Evolutionary conservation across 2,329 filamentous ascomycete genomes (phyloP), one percentile per base, ranked within the genome.

Genomic region (Basipetospora sp.): DNA sequence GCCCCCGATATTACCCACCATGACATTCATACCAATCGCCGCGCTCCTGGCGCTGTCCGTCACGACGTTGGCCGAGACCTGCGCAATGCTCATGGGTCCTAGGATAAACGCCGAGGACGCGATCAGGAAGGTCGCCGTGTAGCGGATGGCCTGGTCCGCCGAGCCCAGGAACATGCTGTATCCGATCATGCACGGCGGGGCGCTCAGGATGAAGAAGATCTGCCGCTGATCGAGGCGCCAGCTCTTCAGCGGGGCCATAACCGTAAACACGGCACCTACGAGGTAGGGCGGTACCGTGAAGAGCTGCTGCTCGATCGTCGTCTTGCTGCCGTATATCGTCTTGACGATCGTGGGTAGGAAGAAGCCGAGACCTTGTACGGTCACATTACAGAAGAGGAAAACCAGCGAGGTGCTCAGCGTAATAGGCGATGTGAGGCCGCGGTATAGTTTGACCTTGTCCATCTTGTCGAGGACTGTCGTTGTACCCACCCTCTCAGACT

Each of bases 1-100:
- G 0, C 78, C 80, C 2, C 80, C 80, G n/a, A 83, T 51, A 39
- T 82, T 83, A 19, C 78, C 80, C 17, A 80, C 59, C 77, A 83
- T 82, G 48, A 83, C 55, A 34, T 73, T 74, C 0, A 68, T 70
- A 9, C 14, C 28, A 26, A 37, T 11, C n/a, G 74, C 72, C 1
- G 69, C 64, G 3, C 67, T 69, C 13, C 76, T 63, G 0, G 78
- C 72, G 0, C 77, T 80, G 45, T 83, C 78, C 1, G 72, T 74
- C 2, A 80, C 67, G 1, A 82, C 76, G 45, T 81, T 81, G 11
- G 76, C 77, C 0, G 74, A 69, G 3, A 68, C 69, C 43, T 82
- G 72, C 0, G 76, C 74, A 46, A 78, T 80, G 47, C 68, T 70
- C 4, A 83, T 59, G 0, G 77, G 64, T 0, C 78, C 78, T 27